A percentile compares a stretch with the other conserved stretches of the same genome.
Evolutionary conservation across 441 rosid species (phyloP).

Genomic region (Corymbia calophylla): DNA sequence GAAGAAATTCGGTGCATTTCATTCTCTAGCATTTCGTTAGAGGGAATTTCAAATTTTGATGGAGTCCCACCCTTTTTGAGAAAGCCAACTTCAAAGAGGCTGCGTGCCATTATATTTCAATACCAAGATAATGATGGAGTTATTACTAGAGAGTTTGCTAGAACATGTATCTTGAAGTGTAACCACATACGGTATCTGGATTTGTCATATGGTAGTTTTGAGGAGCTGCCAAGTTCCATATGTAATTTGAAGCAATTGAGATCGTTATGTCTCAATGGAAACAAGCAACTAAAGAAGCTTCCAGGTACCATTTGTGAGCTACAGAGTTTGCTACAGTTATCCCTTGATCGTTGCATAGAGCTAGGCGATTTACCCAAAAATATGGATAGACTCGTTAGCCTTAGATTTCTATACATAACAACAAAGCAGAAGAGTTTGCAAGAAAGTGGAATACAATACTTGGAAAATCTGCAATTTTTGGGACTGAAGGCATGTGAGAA

Average conservation of each 20-base stretch:
- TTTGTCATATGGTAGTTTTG: neutral
- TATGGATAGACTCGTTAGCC: neutral
- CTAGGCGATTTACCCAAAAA: neutral
- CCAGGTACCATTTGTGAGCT: neutral
- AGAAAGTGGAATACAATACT: fast-evolving
- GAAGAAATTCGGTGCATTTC: neutral
- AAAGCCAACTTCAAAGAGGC: neutral
- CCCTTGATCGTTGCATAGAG: fast-evolving
- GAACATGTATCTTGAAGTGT: neutral
- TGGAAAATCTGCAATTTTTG: neutral
- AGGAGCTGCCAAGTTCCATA: neutral
- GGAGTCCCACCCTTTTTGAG: neutral
- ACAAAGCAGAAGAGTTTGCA: fast-evolving
- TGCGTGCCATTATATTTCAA: fast-evolving
- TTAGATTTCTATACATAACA: fast-evolving
- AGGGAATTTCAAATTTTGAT: neutral
- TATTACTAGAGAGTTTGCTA: neutral
- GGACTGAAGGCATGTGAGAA: no score
- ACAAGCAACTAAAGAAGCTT: neutral
- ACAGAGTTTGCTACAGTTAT: neutral
- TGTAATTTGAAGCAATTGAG: neutral
- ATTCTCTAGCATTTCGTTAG: neutral
- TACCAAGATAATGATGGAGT: neutral
- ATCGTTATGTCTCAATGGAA: fast-evolving
- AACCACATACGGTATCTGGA: fast-evolving